Base-by-base conservation (phyloP, 2,329 filamentous ascomycete genomes). In the Cephalotrichum gorgonifer region DNA sequence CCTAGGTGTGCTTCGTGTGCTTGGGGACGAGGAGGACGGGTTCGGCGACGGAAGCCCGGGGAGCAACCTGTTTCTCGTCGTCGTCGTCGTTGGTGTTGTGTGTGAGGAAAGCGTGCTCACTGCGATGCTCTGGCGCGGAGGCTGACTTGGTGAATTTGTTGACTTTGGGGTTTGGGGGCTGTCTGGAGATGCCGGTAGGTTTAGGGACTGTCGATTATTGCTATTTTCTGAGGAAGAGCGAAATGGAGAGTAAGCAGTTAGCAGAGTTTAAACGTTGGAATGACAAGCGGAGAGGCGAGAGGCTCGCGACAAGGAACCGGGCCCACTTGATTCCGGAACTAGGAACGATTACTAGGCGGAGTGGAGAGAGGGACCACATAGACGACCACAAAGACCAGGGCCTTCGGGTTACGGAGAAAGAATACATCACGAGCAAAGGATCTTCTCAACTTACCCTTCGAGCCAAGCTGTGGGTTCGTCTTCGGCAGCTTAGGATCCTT, bases 41-140 rank as follows among this genome's bases (percentile, higher is more conserved):
- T 17, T 11, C 4, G 43, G 26, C 28, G 41, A 35, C 30, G 41
- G 39, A 23, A 41, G 39, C 41, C 35, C 41, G 23, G 47, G 45
- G n/a, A 26, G 35, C 20, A 41, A 26, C 23, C 28, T 47, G 22
- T 27, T 35, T 47, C 31, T 23, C 33, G 33, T 7, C 22, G 45
- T 20, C 27, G 22, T 23, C 33, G 33, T 7, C 22, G 45, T 20
- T 23, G 25, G 20, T 11, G 23, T 23, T 7, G 35, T 41, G 9
- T 47, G 45, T 4, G 33, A 39, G 15, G 25, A 49, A 22, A 25
- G 15, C n/a, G 28, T 27, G 47, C 17, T 38, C 22, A 31, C 4
- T 2, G 39, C 44, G 39, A 49, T 38, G 41, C 39, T 43, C 41
- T 49, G 47, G 26, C 38, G 43, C 28, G 22, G 47, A 23, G 17